These are phyloP conservation scores for Candida sojae DNA, from an alignment of 1,139 yeast species.

Conservation along the genomic window DNA sequence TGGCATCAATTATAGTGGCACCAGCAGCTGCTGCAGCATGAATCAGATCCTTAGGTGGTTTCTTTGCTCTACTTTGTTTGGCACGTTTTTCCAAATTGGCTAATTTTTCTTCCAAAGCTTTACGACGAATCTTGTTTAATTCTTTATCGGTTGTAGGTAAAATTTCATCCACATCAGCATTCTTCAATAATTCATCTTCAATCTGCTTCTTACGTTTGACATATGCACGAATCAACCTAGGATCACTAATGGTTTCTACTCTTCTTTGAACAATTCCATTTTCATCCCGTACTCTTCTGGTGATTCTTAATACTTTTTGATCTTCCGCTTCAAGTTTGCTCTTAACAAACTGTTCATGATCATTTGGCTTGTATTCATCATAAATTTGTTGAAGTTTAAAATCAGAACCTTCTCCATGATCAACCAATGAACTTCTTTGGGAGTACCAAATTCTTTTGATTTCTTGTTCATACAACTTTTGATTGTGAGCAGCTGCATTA, in stretches of 20 bases:
- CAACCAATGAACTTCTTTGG: slow-evolving; percentile 67
- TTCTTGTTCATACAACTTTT: slow-evolving; percentile 89
- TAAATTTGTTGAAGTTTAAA: slow-evolving; percentile 33
- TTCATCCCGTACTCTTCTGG: slow-evolving; percentile 78
- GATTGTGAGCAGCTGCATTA: slow-evolving; percentile 72
- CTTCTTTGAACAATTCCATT: slow-evolving; percentile 86
- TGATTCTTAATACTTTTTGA: slow-evolving; percentile 57
- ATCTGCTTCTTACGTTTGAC: slow-evolving; percentile 74
- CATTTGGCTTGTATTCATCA: slow-evolving; percentile 40
- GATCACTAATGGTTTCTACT: slow-evolving; percentile 78
- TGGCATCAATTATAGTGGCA: slow-evolving; percentile 42
- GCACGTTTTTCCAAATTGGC: slow-evolving; percentile 76
- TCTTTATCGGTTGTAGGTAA: slow-evolving; percentile 86
- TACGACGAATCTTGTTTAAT: slow-evolving; percentile 74
- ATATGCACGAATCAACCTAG: slow-evolving; percentile 85
- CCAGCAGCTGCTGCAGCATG: slow-evolving; percentile 50
- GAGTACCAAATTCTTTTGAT: slow-evolving; percentile 88
- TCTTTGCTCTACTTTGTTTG: slow-evolving; percentile 44
- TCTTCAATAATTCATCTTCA: slow-evolving; percentile 64
- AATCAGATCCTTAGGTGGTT: slow-evolving; percentile 36
- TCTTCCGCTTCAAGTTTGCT: slow-evolving; percentile 18
- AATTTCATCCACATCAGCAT: slow-evolving; percentile 65
- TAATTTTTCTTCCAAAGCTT: slow-evolving; percentile 78
- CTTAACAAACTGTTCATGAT: slow-evolving; percentile 35
- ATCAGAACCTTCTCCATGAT: slow-evolving; percentile 27